These are phyloP conservation scores for Chloris gayana DNA, from an alignment of 176 grass and related monocot genomes.

Conservation along the genomic window DNA sequence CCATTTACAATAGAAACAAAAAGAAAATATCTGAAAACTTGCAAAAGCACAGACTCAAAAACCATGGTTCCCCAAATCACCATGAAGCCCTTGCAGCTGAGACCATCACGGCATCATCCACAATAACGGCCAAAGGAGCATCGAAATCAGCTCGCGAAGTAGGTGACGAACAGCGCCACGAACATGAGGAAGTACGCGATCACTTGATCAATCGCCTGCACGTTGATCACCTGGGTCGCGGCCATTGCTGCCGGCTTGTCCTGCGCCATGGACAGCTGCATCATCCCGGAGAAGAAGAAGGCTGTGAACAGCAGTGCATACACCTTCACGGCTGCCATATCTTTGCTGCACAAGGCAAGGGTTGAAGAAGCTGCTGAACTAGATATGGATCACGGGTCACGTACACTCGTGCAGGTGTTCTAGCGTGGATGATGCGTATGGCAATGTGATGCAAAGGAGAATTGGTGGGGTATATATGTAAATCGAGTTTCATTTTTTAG, in stretches of 20 bases:
- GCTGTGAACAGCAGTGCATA: slow-evolving; percentile 25
- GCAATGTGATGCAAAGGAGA: not conserved
- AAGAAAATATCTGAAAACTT: not conserved
- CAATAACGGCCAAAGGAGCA: not conserved
- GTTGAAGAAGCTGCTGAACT: not conserved
- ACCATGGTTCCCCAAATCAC: no score
- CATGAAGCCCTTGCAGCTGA: no score
- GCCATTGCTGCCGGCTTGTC: not conserved
- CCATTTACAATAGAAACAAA: not conserved
- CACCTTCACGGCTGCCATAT: slow-evolving; percentile 32
- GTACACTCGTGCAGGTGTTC: no score
- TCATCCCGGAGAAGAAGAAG: slow-evolving; percentile 43
- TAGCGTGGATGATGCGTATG: not conserved
- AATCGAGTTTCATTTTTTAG: not conserved
- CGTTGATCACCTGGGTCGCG: not conserved
- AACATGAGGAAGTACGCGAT: slow-evolving; percentile 30
- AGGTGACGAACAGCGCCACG: slow-evolving; percentile 16
- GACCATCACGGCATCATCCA: no score
- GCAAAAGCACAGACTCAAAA: no score
- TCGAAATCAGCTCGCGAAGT: not conserved
- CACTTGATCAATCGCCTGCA: slow-evolving; percentile 6
- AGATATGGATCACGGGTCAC: not conserved
- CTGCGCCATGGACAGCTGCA: slow-evolving; percentile 39
- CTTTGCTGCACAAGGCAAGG: not conserved
- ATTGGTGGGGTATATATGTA: not conserved